Evolutionary conservation across 495 filamentous ascomycete genomes (phyloP), one percentile per base, ranked within the genome.

Genomic region (Hypoxylon intermedium): DNA sequence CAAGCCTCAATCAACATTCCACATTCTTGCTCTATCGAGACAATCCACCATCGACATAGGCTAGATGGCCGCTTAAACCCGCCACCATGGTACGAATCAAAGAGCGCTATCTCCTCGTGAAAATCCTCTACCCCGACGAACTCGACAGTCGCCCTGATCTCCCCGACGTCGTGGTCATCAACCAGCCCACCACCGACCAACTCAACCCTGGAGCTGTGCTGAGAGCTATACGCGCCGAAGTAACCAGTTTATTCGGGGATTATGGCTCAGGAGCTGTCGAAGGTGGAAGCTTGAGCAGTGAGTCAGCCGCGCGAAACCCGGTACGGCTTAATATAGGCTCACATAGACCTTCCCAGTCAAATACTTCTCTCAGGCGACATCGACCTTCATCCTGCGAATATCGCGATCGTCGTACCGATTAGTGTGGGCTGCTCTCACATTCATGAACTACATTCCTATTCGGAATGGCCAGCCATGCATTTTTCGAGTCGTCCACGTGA

Each of bases 31-130:
- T n/a, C n/a, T n/a, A n/a, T n/a, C n/a, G n/a, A n/a, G n/a, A n/a
- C n/a, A n/a, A n/a, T n/a, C n/a, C n/a, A n/a, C n/a, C n/a, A n/a
- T n/a, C n/a, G n/a, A n/a, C n/a, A n/a, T n/a, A 7, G 24, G 4
- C 24, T 26, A 4, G 4, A 33, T 26, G 19, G 7, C 33, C 26
- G 15, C 41, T 56, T 36, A 30, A 63, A 23, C 6, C n/a, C 24
- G n/a, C 23, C 46, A 74, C 37, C n/a, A 98, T 98, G 94, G 94
- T 98, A 57, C 91, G 94, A 68, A 78, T 97, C 61, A 98, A 98
- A 78, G 85, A 94, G 73, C 89, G 94, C 55, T 98, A 98, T 71
- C 86, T 98, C 33, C 84, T 98, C 24, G 82, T 97, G 47, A 87
- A 92, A 72, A 92, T 97, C 67, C 83, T 97, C 53, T 97, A 97